A percentile compares a stretch with the other conserved stretches of the same genome.
These are phyloP conservation scores for Chlorella sp. DNA, from an alignment of 139 green algal genomes.

Conservation along the genomic window DNA sequence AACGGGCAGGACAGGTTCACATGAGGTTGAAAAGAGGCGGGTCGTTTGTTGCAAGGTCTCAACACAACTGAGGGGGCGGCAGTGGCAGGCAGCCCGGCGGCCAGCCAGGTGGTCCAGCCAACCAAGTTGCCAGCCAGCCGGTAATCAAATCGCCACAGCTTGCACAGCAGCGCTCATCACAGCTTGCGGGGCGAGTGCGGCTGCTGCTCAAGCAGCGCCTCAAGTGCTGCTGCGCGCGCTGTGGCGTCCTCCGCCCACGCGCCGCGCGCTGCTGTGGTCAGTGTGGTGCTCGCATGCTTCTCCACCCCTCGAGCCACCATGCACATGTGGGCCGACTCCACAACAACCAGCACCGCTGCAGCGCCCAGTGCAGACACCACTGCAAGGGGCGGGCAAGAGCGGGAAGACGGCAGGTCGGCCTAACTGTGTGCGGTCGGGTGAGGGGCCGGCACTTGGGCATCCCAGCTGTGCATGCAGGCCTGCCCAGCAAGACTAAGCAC, in stretches of 20 bases:
- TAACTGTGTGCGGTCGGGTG: no score
- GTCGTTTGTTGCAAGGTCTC: slow-evolving; percentile 2
- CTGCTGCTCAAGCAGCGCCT: slow-evolving; percentile 18
- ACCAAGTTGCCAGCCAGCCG: no score
- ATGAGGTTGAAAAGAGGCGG: no score
- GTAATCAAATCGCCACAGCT: no score
- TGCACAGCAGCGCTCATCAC: background rate
- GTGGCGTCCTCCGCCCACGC: slow-evolving; percentile 43
- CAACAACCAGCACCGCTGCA: slow-evolving; percentile 80
- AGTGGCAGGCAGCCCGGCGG: no score
- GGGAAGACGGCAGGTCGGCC: background rate
- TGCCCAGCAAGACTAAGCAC: no score
- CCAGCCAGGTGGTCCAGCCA: no score
- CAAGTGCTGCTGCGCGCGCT: slow-evolving; percentile 38
- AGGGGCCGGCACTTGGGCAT: no score
- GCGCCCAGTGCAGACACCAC: slow-evolving; percentile 21
- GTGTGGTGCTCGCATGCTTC: slow-evolving; percentile 84
- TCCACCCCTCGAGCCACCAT: slow-evolving; percentile 96
- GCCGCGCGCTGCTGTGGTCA: slow-evolving; percentile 70
- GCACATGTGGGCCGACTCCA: slow-evolving; percentile 95
- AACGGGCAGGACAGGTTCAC: no score
- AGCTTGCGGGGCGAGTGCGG: background rate
- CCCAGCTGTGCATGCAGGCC: background rate
- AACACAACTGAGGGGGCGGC: background rate
- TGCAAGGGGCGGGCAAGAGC: background rate